Evolutionary conservation across 768 basidiomycete species (phyloP), one percentile per base, ranked within the genome.

Genomic region (Pluteus cervinus): DNA sequence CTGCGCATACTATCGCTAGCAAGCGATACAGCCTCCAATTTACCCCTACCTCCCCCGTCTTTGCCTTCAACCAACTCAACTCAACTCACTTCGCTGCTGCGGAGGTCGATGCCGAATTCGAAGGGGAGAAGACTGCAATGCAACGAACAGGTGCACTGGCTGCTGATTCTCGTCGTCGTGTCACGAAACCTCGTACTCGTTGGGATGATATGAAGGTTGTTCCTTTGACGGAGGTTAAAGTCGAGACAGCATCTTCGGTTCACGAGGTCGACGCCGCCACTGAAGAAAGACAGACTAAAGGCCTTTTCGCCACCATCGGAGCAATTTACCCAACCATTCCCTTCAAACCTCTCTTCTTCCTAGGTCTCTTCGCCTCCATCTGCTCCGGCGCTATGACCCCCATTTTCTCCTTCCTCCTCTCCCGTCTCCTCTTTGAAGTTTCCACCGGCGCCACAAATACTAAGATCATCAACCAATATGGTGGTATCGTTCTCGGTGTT

Each of bases 371-470:
- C 40, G 52, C 75, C n/a, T 81, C 82, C 40, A 45, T 90, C 28
- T 57, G 75, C 37, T 84, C 79, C 47, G 94, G 96, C 15, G 73
- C 86, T 3, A 78, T 86, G 68, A 96, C 91, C 0, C 94, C 96
- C 3, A 41, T 97, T 30, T 99, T 97, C 70, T 92, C 94, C 2
- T 89, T 73, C 66, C 73, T 92, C 45, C 79, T 96, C 49, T 86
- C 90, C 7, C 72, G 71, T 6, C 73, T 98, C 10, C 71, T 94
- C 39, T 83, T 75, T 54, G 72, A 85, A 44, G 79, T 88, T 10
- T 82, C 84, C 24, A 71, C 67, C 48, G 79, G 82, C 36, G 87
- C 82, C 1, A 66, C 79, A 16, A 68, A 89, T 41, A 49, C 73
- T 2, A 52, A 62, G 8, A 55, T 64, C 17, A 84, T 89, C 61